Evolutionary conservation across 2,329 filamentous ascomycete genomes (phyloP), one percentile per base, ranked within the genome.

Genomic region (Alternaria burnsii): DNA sequence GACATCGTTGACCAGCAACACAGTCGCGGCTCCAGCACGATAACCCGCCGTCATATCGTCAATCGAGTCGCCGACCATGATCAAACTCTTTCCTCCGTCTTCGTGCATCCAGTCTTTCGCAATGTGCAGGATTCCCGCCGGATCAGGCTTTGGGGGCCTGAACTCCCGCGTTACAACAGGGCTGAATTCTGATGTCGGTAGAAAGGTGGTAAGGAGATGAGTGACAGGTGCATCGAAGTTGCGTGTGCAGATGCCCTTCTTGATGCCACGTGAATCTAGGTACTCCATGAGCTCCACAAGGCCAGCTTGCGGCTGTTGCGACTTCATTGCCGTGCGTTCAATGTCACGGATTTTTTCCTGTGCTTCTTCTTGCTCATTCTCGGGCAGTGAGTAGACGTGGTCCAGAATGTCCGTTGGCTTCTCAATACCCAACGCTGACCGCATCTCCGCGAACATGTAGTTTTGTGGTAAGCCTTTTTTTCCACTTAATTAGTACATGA

Each of bases 361-460:
- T 20, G 93, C 94, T 4, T 80, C 78, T 55, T 87, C 82, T 71
- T 89, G 89, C 52, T 86, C 80, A 0, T 80, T 70, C 4, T 84
- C 83, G 0, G 93, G 88, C 0, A 98, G 88, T 3, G 84, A 80
- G 76, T 93, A 89, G 75, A 97, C 89, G 81, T 98, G 92, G 62
- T 93, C 89, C 42, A 99, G 89, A 75, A 99, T 98, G 79, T 99
- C 95, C 72, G 84, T 82, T 24, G 66, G 36, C 82, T 80, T 76
- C 89, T 90, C 77, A 69, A 98, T 97, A 51, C 83, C 84, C 16
- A 98, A 86, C 8, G 88, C 89, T 14, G 81, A 75, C 18, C 87
- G 90, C 94, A 99, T 98, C 74, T 96, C 86, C 20, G 81, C 78
- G 80, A 98, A 98, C 94, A 98, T 99, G 85, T 97, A 92, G 70